Conservation (phyloP, 805 yeast genomes). For the Groenewaldozyma tartarivorans region DNA sequence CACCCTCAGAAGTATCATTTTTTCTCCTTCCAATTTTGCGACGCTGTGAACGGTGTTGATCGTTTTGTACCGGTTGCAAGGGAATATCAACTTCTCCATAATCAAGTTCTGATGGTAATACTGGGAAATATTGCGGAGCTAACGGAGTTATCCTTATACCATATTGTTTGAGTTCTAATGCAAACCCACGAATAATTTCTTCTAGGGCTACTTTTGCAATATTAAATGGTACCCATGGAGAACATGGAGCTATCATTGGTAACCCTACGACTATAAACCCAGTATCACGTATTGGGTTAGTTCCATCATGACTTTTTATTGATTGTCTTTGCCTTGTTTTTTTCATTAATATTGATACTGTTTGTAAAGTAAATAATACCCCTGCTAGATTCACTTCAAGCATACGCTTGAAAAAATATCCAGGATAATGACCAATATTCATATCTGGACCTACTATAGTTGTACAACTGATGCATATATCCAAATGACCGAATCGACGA, state of each 20-base stretch:
- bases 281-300: neutral
- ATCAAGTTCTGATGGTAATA: neutral
- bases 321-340: neutral
- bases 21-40: too few species aligned
- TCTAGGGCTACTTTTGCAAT: neutral
- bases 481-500: conserved; percentile 44
- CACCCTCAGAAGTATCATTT: too few species aligned
- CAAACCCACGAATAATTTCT: neutral
- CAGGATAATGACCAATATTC: conserved; percentile 47
- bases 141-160: neutral
- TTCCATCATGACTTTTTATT: neutral
- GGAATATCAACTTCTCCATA: too few species aligned
- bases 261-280: neutral
- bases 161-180: neutral
- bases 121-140: neutral
- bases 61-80: too few species aligned
- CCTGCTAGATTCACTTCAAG: conserved; percentile 64
- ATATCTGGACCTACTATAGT: conserved; percentile 38
- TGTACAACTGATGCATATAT: conserved; percentile 67
- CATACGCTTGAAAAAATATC: conserved; percentile 51
- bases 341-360: conserved; percentile 49
- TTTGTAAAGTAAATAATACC: conserved; percentile 60
- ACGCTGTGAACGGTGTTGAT: too few species aligned
- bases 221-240: neutral
- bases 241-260: neutral